These are phyloP conservation scores for Metschnikowia orientalis DNA, from an alignment of 805 yeast species.

Conservation along the genomic window DNA sequence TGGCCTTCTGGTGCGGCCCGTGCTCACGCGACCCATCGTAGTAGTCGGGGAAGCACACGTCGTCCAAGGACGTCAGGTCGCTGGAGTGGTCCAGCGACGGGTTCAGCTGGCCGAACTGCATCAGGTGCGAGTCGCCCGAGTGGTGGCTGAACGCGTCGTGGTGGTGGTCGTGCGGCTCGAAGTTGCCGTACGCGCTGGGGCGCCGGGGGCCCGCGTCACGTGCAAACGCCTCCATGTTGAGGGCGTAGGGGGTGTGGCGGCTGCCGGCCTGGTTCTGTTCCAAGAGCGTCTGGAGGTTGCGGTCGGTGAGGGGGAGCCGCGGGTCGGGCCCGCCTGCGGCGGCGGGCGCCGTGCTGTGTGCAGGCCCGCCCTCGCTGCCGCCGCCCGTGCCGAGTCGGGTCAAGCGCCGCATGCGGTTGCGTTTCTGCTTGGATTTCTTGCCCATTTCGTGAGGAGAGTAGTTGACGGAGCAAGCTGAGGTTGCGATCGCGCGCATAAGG, in stretches of 20 bases:
- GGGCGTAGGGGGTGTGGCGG: constrained; percentile 25
- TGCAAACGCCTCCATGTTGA: constrained; percentile 39
- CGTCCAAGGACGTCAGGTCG: constrained; percentile 74
- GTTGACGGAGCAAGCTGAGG: background rate
- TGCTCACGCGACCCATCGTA: constrained; percentile 29
- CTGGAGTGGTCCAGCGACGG: constrained; percentile 60
- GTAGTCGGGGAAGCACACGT: constrained; percentile 86
- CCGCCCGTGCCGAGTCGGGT: background rate
- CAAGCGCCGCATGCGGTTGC: constrained; percentile 5
- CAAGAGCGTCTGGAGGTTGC: constrained; percentile 30
- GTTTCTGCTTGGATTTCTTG: constrained; percentile 11
- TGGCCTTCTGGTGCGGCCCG: constrained; percentile 18
- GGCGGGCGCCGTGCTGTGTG: background rate
- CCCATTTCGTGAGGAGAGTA: constrained; percentile 7
- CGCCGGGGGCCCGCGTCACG: constrained; percentile 24
- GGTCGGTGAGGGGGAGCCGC: constrained; percentile 34
- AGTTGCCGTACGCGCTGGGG: constrained; percentile 14
- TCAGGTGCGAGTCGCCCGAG: constrained; percentile 12
- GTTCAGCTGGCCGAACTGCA: constrained; percentile 51
- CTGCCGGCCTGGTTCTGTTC: constrained; percentile 13
- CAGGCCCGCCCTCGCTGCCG: no score
- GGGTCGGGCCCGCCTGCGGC: constrained; percentile 1
- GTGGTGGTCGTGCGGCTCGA: constrained; percentile 10
- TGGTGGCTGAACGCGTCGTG: constrained; percentile 8
- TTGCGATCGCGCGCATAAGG: constrained; percentile 1